Evolutionary conservation across 495 filamentous ascomycete species (phyloP), one percentile per base, ranked within the genome.

Genomic region (Penicillium ucsense): DNA sequence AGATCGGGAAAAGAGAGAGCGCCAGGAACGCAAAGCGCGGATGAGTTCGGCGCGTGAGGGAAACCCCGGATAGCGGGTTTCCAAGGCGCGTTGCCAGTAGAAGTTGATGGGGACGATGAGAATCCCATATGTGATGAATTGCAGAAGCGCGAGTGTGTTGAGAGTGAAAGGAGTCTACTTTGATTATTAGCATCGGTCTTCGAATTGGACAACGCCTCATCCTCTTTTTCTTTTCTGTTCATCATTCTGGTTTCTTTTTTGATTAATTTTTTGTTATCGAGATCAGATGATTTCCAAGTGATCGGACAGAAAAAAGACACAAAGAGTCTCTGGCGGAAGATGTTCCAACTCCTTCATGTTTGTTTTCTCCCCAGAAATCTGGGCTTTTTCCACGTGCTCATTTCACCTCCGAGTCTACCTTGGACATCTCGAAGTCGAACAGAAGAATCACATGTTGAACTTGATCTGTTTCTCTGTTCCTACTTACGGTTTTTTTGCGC

Each of bases 71-170:
- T 75, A 82, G 0, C 51, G 56, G 29, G 63, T 50, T 57, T 85
- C 81, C 39, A 85, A 68, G 52, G 60, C 75, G 50, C 65, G 70
- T 62, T 87, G 89, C 89, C 89, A 98, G 55, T 85, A 67, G 65
- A 88, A 86, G 67, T 97, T 97, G 20, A 86, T 84, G 4, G 92
- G 91, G 10, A 84, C 82, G 56, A 77, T 85, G 43, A 96, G 52
- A 30, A 88, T 60, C 41, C 82, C 74, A 70, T 84, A 96, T 41
- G 88, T 58, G 47, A 85, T 60, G 65, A 94, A 96, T 61, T 90
- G 86, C 54, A 90, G 64, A 41, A 94, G 64, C 1, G 84, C 79
- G 8, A 72, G 59, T 47, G 63, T 68, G 66, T 89, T 77, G 48
- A 94, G 48, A 28, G 55, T 58, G 35, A 71, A 69, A 31, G 72